These are phyloP conservation scores for Barnettozyma wickerhamii DNA, from an alignment of 805 yeast species.

Conservation along the genomic window DNA sequence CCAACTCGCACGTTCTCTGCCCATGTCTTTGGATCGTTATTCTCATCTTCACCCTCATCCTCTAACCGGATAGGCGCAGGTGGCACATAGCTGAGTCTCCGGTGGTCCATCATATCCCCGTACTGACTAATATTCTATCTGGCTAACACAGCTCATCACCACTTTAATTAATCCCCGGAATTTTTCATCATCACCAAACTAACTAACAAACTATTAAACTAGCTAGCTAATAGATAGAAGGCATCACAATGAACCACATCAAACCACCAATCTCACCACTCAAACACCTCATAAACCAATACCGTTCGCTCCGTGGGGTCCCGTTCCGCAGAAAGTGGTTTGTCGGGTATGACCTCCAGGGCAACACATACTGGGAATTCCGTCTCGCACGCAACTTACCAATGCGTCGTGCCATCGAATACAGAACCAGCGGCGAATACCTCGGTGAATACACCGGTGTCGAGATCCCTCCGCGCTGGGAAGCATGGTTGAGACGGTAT, in stretches of 20 bases:
- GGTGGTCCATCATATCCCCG: constrained; percentile 6
- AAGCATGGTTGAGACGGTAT: constrained; percentile 72
- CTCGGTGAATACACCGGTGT: constrained; percentile 45
- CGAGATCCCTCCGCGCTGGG: constrained; percentile 66
- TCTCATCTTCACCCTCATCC: constrained; percentile 27
- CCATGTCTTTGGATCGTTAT: constrained; percentile 33
- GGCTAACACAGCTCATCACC: no score
- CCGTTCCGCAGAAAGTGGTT: constrained; percentile 72
- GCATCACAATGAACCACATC: constrained; percentile 42
- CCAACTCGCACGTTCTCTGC: constrained; percentile 35
- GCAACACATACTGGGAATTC: constrained; percentile 86
- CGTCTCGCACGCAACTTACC: constrained; percentile 44
- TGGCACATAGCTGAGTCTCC: constrained; percentile 23
- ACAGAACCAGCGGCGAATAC: constrained; percentile 41
- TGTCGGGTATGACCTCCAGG: constrained; percentile 67
- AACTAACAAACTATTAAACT: not conserved
- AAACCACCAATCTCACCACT: constrained; percentile 43
- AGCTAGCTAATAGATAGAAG: no score
- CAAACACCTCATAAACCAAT: constrained; percentile 48
- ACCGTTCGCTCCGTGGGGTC: constrained; percentile 55
- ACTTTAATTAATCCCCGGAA: not conserved
- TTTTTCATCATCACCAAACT: not conserved
- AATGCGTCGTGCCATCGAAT: constrained; percentile 61
- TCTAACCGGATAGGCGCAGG: constrained; percentile 39
- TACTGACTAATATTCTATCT: no score